phyloP scores from a whole-genome alignment of 306 rosid species.

The Fragaria nilgerrensis region DNA sequence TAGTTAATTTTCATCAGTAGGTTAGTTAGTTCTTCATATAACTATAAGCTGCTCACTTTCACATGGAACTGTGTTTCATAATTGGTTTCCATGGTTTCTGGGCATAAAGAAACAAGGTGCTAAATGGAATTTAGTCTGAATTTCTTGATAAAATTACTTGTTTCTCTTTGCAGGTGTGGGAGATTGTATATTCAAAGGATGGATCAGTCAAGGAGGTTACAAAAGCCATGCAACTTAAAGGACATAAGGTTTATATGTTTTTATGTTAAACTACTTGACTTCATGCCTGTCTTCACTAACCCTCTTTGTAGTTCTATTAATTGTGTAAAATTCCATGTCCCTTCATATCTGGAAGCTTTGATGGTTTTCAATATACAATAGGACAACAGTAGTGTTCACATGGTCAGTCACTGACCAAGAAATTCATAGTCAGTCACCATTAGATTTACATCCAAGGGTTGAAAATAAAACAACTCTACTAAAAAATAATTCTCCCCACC shows the following conservation, averaged over 20 bases:
- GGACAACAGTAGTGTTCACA: not conserved
- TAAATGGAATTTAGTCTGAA: not conserved
- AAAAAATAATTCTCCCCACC: no score
- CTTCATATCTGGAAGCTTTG: not conserved
- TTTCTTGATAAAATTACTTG: not conserved
- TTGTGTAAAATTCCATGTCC: not conserved
- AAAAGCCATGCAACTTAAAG: slow-evolving; percentile 96
- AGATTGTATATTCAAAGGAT: slow-evolving; percentile 83
- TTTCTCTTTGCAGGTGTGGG: slow-evolving; percentile 71
- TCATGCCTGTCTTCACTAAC: not conserved
- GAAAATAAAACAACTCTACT: no score
- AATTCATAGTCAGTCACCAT: no score
- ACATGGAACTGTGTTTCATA: not conserved
- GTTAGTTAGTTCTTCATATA: not conserved
- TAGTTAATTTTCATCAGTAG: not conserved
- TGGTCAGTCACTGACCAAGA: no score
- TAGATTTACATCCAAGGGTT: no score
- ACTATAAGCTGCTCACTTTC: not conserved
- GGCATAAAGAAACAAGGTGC: not conserved
- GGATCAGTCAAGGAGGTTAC: slow-evolving; percentile 93
- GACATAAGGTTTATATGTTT: slow-evolving; percentile 79
- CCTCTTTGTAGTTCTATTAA: not conserved
- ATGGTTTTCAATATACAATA: not conserved
- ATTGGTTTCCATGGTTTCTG: not conserved
- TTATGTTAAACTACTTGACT: slow-evolving; percentile 9